These are phyloP conservation scores for Cladophialophora exuberans DNA, from an alignment of 2,329 filamentous ascomycete genomes.

Conservation along the genomic window DNA sequence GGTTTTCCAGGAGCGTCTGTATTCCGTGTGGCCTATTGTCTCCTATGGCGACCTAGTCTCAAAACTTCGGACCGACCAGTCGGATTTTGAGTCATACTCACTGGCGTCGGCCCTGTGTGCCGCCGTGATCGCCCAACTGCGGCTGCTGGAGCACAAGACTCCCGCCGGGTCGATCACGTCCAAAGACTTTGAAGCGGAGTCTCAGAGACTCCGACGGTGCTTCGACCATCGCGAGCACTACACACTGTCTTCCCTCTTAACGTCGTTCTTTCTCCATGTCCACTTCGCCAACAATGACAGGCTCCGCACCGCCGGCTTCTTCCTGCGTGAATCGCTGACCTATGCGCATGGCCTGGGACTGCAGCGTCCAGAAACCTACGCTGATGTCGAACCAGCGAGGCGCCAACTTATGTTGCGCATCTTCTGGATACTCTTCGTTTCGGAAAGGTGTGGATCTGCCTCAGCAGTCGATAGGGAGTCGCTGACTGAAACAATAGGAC, in stretches of 20 bases:
- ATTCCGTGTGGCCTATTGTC: slow-evolving; percentile 7
- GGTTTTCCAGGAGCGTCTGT: slow-evolving; percentile 1
- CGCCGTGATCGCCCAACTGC: slow-evolving; percentile 16
- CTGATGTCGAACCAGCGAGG: slow-evolving; percentile 41
- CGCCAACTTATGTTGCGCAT: slow-evolving; percentile 52
- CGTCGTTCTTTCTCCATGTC: slow-evolving; percentile 57
- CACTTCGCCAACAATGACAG: slow-evolving; percentile 48
- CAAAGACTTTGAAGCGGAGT: slow-evolving; percentile 3
- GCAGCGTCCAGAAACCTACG: slow-evolving; percentile 50
- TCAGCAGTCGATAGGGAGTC: no score
- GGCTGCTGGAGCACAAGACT: not conserved
- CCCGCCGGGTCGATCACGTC: not conserved
- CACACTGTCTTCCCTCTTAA: slow-evolving; percentile 41
- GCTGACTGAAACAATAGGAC: no score
- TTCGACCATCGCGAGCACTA: slow-evolving; percentile 11
- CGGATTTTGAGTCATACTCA: slow-evolving; percentile 8
- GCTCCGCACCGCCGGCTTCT: slow-evolving; percentile 45
- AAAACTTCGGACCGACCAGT: not conserved
- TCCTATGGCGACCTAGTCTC: not conserved
- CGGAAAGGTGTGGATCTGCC: no score
- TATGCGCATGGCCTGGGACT: slow-evolving; percentile 55
- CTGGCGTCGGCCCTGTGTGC: slow-evolving; percentile 9
- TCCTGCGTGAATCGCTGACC: slow-evolving; percentile 56
- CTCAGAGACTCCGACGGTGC: slow-evolving; percentile 1
- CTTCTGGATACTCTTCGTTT: slow-evolving; percentile 55